phyloP scores from a whole-genome alignment of 2,329 filamentous ascomycete genomes.

The Arthroderma sp. region DNA sequence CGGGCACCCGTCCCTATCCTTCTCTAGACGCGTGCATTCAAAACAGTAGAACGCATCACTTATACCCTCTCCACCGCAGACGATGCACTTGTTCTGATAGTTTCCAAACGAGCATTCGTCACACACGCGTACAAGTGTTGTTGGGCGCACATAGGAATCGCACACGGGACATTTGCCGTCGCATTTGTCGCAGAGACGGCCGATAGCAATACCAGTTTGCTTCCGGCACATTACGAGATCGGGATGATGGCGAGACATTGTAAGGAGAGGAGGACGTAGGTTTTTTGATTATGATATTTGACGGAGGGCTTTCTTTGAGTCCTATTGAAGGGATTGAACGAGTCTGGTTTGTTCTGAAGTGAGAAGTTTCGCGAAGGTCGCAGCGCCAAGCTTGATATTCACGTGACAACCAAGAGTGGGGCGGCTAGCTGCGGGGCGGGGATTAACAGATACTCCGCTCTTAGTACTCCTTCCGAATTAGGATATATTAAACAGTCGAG shows the following conservation, averaged over 20 bases:
- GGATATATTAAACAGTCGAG: too few species aligned
- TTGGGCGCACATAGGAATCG: slow-evolving; percentile 96
- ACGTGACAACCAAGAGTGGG: too few species aligned
- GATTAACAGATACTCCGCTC: too few species aligned
- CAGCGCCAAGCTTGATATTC: too few species aligned
- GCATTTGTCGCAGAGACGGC: slow-evolving; percentile 98
- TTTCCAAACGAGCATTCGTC: slow-evolving; percentile 99
- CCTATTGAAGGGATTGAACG: too few species aligned
- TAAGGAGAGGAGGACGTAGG: slow-evolving; percentile 12
- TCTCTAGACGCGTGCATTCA: slow-evolving; percentile 91
- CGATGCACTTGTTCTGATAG: slow-evolving; percentile 99
- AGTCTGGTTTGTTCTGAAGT: too few species aligned
- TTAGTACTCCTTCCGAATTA: too few species aligned
- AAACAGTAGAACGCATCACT: slow-evolving; percentile 99
- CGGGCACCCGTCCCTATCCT: slow-evolving; percentile 91
- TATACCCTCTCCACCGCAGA: slow-evolving; percentile 96
- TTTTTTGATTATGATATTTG: not conserved
- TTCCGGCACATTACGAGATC: slow-evolving; percentile 99
- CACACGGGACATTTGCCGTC: slow-evolving; percentile 99
- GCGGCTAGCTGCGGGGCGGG: too few species aligned
- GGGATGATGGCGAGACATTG: slow-evolving; percentile 88
- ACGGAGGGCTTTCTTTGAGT: too few species aligned
- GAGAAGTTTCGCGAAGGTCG: too few species aligned
- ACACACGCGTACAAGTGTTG: slow-evolving; percentile 93
- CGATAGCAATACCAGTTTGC: slow-evolving; percentile 92